phyloP scores from a whole-genome alignment of 2,329 filamentous ascomycete species.

The Pseudogymnoascus pannorum region DNA sequence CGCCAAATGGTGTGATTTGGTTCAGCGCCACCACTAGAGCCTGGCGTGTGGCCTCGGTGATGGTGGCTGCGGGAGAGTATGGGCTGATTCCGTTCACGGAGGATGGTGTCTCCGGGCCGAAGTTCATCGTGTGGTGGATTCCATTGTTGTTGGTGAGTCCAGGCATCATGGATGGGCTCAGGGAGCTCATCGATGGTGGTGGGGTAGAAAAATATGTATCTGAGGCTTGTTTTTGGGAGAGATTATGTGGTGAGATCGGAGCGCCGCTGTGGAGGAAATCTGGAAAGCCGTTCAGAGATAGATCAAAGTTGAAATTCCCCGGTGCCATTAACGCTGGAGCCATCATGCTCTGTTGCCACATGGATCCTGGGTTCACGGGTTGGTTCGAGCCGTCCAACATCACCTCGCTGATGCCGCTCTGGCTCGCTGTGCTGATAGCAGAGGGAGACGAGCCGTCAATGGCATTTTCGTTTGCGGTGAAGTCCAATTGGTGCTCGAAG shows the following conservation, averaged over 20 bases:
- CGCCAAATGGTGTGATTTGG: constrained; percentile 48
- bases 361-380: constrained; percentile 46
- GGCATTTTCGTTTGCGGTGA: constrained; percentile 67
- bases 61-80: constrained; percentile 53
- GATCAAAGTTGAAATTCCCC: constrained; percentile 63
- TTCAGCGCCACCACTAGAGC: constrained; percentile 53
- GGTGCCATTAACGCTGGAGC: constrained; percentile 58
- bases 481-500: constrained; percentile 70
- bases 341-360: constrained; percentile 66
- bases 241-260: constrained; percentile 70
- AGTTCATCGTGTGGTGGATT: constrained; percentile 59
- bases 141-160: constrained; percentile 50
- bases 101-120: constrained; percentile 66
- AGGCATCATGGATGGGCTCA: constrained; percentile 65
- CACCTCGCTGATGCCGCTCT: constrained; percentile 82
- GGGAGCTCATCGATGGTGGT: constrained; percentile 63
- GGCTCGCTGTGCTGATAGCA: constrained; percentile 89
- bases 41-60: constrained; percentile 57
- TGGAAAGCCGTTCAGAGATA: constrained; percentile 66
- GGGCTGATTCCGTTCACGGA: constrained; percentile 59
- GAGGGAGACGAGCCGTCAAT: constrained; percentile 93
- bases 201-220: constrained; percentile 76
- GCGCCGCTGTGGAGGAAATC: constrained; percentile 64
- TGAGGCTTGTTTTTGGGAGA: constrained; percentile 61
- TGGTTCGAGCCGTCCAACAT: constrained; percentile 79